Percentiles rank a stretch among this genome's conserved stretches.
Conservation (phyloP, 1,284 basidiomycete species). For the Ganoderma meredithae region DNA sequence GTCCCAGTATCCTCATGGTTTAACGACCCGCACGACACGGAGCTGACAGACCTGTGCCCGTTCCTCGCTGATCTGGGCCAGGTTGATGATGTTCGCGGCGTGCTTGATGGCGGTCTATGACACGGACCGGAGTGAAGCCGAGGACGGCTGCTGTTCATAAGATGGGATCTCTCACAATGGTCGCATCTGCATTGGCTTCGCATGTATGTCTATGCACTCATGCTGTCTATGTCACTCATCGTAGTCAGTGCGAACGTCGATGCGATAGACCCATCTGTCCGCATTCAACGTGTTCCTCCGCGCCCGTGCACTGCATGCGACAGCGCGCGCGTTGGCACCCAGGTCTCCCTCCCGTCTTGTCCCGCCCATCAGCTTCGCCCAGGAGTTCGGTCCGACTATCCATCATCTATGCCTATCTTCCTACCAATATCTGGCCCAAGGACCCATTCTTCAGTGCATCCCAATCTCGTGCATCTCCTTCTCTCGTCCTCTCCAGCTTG, state of each 20-base stretch:
- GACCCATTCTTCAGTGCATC: constrained; percentile 10
- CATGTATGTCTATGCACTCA: constrained; percentile 29
- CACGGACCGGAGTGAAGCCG: constrained; percentile 27
- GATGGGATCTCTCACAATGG: constrained; percentile 20
- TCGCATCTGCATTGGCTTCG: constrained; percentile 21
- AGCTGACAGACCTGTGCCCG: constrained; percentile 92
- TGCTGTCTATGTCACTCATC: constrained; percentile 33
- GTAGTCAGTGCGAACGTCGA: constrained; percentile 31
- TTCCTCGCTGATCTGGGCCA: constrained; percentile 90
- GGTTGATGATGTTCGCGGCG: constrained; percentile 92
- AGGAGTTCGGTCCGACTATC: constrained; percentile 9
- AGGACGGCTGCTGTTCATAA: constrained; percentile 11
- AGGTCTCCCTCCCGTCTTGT: constrained; percentile 4
- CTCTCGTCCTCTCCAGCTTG: constrained; percentile 12
- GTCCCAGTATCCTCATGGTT: constrained; percentile 99
- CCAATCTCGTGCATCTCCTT: constrained; percentile 8
- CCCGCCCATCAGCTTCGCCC: neutral
- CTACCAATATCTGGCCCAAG: neutral
- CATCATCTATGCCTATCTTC: constrained; percentile 6
- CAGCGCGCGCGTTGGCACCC: neutral
- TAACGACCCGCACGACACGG: constrained; percentile 97
- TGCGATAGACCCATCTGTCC: constrained; percentile 19
- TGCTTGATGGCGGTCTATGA: constrained; percentile 85
- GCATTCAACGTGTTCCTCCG: neutral
- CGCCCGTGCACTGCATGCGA: neutral